A percentile compares a stretch with the other conserved stretches of the same genome.
phyloP scores from a whole-genome alignment of 345 rosid genomes.

The Passiflora organensis region DNA sequence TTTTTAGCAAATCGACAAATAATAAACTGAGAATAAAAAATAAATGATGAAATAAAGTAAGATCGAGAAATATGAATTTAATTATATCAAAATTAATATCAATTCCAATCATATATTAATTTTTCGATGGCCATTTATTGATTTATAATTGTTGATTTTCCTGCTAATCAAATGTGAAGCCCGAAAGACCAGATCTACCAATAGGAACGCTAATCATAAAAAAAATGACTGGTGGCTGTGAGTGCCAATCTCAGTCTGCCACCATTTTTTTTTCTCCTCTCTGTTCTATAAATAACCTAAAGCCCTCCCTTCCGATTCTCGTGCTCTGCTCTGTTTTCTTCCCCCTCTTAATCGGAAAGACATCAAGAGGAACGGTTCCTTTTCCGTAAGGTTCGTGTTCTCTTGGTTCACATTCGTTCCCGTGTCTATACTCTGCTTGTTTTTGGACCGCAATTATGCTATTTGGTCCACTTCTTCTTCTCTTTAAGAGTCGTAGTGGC shows the following conservation, averaged over 20 bases:
- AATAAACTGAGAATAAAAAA: too few species aligned
- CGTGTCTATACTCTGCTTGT: background rate
- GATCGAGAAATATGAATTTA: too few species aligned
- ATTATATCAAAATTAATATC: too few species aligned
- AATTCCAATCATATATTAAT: too few species aligned
- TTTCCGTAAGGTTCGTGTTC: slow-evolving; percentile 16
- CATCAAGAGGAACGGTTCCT: slow-evolving; percentile 12
- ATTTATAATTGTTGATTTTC: too few species aligned
- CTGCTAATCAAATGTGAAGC: too few species aligned
- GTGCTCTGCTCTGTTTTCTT: background rate
- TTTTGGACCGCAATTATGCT: background rate
- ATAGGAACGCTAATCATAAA: background rate
- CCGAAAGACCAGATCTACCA: too few species aligned
- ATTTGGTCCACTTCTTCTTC: background rate
- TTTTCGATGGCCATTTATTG: too few species aligned
- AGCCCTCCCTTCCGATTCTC: background rate
- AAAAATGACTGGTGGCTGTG: background rate
- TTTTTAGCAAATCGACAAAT: too few species aligned
- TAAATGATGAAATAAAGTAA: too few species aligned
- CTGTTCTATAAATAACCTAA: slow-evolving; percentile 7
- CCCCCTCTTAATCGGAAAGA: background rate
- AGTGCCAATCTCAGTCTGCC: background rate
- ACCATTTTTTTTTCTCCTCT: background rate
- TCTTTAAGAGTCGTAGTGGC: too few species aligned
- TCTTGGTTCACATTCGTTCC: background rate